Evolutionary conservation across 768 basidiomycete genomes (phyloP).

Genomic region (Leccinum incarnatum): DNA sequence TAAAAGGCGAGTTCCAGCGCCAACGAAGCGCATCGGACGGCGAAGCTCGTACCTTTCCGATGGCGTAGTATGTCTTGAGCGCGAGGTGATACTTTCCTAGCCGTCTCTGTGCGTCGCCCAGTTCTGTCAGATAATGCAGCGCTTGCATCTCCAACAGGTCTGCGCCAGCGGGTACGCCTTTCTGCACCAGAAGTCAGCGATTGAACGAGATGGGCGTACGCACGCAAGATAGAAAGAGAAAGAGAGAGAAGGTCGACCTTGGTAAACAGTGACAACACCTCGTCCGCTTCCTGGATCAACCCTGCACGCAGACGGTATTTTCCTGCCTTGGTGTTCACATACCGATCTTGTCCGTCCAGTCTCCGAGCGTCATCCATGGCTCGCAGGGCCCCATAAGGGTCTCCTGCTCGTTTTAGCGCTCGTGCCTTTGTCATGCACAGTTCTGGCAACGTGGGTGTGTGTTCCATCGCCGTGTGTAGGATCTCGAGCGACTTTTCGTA

Average conservation of each 20-base stretch:
- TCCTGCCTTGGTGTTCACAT: slow-evolving; percentile 89
- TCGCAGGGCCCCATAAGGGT: slow-evolving; percentile 68
- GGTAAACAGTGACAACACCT: slow-evolving; percentile 83
- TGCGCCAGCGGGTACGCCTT: slow-evolving; percentile 75
- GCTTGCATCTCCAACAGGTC: slow-evolving; percentile 98
- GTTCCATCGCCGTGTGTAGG: slow-evolving; percentile 63
- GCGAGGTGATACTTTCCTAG: slow-evolving; percentile 71
- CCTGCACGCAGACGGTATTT: slow-evolving; percentile 90
- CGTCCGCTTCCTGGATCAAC: slow-evolving; percentile 69
- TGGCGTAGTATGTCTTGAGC: slow-evolving; percentile 77
- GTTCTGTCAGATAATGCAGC: slow-evolving; percentile 79
- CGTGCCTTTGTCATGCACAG: slow-evolving; percentile 79
- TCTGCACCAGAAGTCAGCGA: slow-evolving; percentile 47
- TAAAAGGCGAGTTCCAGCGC: slow-evolving; percentile 27
- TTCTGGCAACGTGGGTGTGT: slow-evolving; percentile 95
- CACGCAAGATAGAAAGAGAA: not conserved
- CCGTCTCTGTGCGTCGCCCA: slow-evolving; percentile 68
- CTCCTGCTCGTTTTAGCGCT: slow-evolving; percentile 83
- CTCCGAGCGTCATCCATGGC: slow-evolving; percentile 77
- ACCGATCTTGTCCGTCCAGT: slow-evolving; percentile 92
- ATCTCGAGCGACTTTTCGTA: slow-evolving; percentile 52
- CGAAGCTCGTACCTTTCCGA: slow-evolving; percentile 58
- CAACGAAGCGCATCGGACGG: not conserved
- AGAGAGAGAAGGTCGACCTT: slow-evolving; percentile 55
- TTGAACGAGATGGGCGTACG: not conserved